Percentiles rank a stretch among this genome's conserved stretches.
Conservation (phyloP, 257 asterid species). For the Mentha longifolia region DNA sequence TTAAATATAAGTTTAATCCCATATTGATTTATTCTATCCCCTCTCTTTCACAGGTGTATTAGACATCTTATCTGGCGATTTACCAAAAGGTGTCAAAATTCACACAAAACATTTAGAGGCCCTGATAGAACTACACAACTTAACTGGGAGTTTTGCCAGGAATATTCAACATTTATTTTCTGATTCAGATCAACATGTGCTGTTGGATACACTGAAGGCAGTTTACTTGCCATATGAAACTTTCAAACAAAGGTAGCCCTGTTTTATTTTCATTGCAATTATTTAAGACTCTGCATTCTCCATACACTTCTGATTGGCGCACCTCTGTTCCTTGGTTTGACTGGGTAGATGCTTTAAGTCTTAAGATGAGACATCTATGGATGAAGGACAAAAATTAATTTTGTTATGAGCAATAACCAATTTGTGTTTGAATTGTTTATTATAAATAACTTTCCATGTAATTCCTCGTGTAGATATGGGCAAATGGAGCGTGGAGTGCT, state of each 20-base stretch:
- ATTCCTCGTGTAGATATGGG: constrained; percentile 67
- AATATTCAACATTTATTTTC: constrained; percentile 88
- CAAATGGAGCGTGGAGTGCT: constrained; percentile 91
- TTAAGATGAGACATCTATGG: constrained; percentile 11
- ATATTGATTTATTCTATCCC: constrained; percentile 30
- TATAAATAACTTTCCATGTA: constrained; percentile 16
- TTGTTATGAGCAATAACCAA: constrained; percentile 2
- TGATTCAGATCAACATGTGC: constrained; percentile 68
- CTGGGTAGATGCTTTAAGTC: constrained; percentile 25
- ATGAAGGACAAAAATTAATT: neutral
- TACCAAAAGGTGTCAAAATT: constrained; percentile 83
- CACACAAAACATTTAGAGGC: constrained; percentile 88
- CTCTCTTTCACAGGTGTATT: constrained; percentile 83
- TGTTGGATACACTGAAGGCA: constrained; percentile 82
- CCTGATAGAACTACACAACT: constrained; percentile 82
- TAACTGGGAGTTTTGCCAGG: constrained; percentile 88
- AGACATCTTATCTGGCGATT: constrained; percentile 89
- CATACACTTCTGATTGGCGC: constrained; percentile 11
- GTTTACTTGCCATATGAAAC: constrained; percentile 85
- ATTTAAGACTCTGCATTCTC: constrained; percentile 5
- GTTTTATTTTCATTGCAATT: constrained; percentile 15
- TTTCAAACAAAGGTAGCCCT: constrained; percentile 77
- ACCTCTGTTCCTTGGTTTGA: constrained; percentile 21
- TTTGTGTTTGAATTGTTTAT: constrained; percentile 12
- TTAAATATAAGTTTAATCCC: constrained; percentile 22